A percentile compares a stretch with the other conserved stretches of the same genome.
These are phyloP conservation scores for Pythium pyrilobum DNA, from an alignment of 352 stramenopile genomes.

Conservation along the genomic window DNA sequence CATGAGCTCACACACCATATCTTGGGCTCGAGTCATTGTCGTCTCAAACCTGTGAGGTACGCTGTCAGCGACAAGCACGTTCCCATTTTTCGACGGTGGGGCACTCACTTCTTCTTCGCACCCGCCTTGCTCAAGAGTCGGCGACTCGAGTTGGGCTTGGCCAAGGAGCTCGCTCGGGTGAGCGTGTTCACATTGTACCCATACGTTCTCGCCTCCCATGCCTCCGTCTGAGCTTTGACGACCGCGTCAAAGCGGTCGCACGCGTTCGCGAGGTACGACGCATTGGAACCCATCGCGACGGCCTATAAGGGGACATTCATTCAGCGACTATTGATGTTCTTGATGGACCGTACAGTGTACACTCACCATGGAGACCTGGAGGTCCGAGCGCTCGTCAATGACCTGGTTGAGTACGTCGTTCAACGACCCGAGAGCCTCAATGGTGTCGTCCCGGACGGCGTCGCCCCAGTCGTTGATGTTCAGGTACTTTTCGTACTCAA, in stretches of 20 bases:
- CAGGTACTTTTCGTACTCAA: constrained; percentile 68
- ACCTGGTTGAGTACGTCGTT: constrained; percentile 73
- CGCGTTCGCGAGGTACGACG: constrained; percentile 58
- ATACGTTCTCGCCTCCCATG: constrained; percentile 64
- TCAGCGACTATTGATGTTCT: background rate
- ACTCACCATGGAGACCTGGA: constrained; percentile 71
- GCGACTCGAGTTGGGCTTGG: constrained; percentile 46
- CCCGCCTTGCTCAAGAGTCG: constrained; percentile 51
- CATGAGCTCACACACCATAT: constrained; percentile 84
- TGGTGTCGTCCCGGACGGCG: constrained; percentile 67
- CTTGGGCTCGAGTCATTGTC: constrained; percentile 68
- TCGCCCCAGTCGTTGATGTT: constrained; percentile 81
- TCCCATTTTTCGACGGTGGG: background rate
- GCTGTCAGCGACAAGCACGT: too few species aligned
- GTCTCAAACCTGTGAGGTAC: constrained; percentile 45
- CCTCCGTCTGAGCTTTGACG: constrained; percentile 61
- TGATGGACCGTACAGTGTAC: background rate
- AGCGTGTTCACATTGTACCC: constrained; percentile 68
- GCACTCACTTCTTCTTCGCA: constrained; percentile 60
- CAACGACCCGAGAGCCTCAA: constrained; percentile 61
- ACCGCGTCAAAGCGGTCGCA: constrained; percentile 62
- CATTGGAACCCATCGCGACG: constrained; percentile 70
- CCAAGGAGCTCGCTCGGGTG: constrained; percentile 14
- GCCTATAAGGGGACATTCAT: constrained; percentile 19
- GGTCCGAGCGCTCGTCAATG: constrained; percentile 64